A percentile compares a stretch with the other conserved stretches of the same genome.
Conservation (phyloP, 2,329 filamentous ascomycete genomes). For the Sclerotinia borealis region DNA sequence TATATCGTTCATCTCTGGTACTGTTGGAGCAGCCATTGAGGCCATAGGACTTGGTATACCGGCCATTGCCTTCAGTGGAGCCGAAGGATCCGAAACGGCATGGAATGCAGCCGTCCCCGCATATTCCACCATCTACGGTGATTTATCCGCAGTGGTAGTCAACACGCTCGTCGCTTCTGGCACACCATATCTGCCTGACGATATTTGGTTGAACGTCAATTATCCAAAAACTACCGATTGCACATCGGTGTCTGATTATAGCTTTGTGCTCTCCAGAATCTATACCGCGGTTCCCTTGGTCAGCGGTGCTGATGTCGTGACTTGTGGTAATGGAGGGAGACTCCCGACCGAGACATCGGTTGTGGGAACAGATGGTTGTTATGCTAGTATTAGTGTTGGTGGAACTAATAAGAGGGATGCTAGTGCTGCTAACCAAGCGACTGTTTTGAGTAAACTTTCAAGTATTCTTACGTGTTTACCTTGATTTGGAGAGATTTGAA, state of each 20-base stretch:
- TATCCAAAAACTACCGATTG: background rate
- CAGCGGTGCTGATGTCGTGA: background rate
- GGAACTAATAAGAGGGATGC: slow-evolving; percentile 5
- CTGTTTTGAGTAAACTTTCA: background rate
- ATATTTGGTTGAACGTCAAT: background rate
- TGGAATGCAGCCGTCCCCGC: background rate
- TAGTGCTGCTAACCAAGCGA: background rate
- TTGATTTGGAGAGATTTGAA: background rate
- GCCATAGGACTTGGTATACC: background rate
- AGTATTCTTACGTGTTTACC: background rate
- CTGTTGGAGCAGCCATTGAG: slow-evolving; percentile 3
- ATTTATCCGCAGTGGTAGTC: background rate
- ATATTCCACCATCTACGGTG: slow-evolving; percentile 4
- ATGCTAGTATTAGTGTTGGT: slow-evolving; percentile 9
- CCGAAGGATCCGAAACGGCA: background rate
- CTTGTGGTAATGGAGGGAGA: slow-evolving; percentile 4
- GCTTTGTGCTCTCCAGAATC: slow-evolving; percentile 2
- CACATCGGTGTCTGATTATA: background rate
- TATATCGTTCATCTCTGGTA: background rate
- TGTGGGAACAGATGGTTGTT: background rate
- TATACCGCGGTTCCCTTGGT: background rate
- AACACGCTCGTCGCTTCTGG: background rate
- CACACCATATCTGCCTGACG: background rate
- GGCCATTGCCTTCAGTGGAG: slow-evolving; percentile 3
- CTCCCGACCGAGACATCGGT: background rate